phyloP scores from a whole-genome alignment of 495 filamentous ascomycete species.

The Parmelia sp. region DNA sequence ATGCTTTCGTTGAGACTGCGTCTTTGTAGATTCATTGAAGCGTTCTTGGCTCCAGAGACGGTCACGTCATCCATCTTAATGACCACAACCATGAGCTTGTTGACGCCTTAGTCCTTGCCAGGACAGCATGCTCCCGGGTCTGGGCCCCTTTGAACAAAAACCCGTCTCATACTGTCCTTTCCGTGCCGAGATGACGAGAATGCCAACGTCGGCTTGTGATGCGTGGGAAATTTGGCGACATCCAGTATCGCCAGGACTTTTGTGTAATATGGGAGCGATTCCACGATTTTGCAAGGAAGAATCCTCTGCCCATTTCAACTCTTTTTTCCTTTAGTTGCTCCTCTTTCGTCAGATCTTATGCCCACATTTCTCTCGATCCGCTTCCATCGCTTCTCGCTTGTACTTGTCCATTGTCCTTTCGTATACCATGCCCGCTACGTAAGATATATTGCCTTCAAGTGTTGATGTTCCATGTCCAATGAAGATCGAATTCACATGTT shows the following conservation, averaged over 20 bases:
- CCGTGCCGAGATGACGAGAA: slow-evolving; percentile 91
- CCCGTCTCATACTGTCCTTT: slow-evolving; percentile 99
- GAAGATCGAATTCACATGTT: slow-evolving; percentile 98
- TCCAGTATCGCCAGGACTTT: too few relatives aligned
- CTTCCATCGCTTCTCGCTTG: slow-evolving; percentile 91
- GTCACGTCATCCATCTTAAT: slow-evolving; percentile 99
- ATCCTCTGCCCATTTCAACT: slow-evolving; percentile 92
- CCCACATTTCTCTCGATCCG: slow-evolving; percentile 98
- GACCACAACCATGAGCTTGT: slow-evolving; percentile 86
- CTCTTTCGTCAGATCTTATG: slow-evolving; percentile 91
- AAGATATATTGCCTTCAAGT: slow-evolving; percentile 84
- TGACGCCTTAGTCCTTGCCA: slow-evolving; percentile 97
- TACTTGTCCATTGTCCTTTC: slow-evolving; percentile 97
- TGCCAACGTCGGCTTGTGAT: slow-evolving; percentile 91
- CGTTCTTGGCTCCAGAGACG: slow-evolving; percentile 86
- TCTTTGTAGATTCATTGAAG: slow-evolving; percentile 86
- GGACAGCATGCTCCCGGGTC: slow-evolving; percentile 91
- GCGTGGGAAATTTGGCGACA: too few relatives aligned
- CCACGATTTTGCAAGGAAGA: slow-evolving; percentile 85
- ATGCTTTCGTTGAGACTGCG: slow-evolving; percentile 37
- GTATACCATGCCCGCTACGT: slow-evolving; percentile 96
- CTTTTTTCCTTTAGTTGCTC: slow-evolving; percentile 97
- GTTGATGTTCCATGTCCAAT: slow-evolving; percentile 97
- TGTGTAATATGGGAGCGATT: too few relatives aligned
- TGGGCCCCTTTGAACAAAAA: slow-evolving; percentile 99